Conservation (phyloP, 1,284 basidiomycete genomes). For the Volvariella surrecta region DNA sequence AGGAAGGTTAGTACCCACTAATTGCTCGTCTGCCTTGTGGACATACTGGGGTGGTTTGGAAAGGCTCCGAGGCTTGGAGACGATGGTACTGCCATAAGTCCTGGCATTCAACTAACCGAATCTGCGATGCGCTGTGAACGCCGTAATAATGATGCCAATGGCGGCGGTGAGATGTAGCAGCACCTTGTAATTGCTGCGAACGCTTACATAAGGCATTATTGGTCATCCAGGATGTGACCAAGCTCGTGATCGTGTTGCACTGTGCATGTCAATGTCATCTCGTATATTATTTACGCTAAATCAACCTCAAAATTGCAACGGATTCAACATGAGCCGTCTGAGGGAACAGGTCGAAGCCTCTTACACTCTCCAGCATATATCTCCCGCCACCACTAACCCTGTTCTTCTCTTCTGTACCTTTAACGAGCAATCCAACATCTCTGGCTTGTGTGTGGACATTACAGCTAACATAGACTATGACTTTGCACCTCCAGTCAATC, state of each 20-base stretch:
- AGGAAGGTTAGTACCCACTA: neutral
- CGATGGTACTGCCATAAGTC: conserved; percentile 25
- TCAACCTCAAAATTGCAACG: conserved; percentile 57
- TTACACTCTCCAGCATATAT: conserved; percentile 71
- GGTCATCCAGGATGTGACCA: no score
- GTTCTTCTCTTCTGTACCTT: conserved; percentile 25
- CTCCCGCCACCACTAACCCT: conserved; percentile 12
- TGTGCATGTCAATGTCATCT: no score
- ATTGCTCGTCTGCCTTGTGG: neutral
- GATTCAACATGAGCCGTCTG: conserved; percentile 88
- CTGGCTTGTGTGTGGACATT: conserved; percentile 87
- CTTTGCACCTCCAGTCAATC: conserved; percentile 58
- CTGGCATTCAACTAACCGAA: conserved; percentile 23
- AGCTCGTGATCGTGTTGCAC: no score
- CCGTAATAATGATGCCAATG: conserved; percentile 8
- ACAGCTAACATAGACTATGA: conserved; percentile 88
- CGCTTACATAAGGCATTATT: no score
- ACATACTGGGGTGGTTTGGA: conserved; percentile 3
- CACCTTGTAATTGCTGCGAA: no score
- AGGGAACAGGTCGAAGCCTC: conserved; percentile 89
- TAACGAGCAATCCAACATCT: conserved; percentile 70
- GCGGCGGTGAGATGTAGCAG: neutral
- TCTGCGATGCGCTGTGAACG: neutral
- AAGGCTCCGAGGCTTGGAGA: conserved; percentile 21
- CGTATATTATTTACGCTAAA: neutral